Conservation (phyloP, 2,329 filamentous ascomycete genomes). For the Tolypocladium ophioglossoides region DNA sequence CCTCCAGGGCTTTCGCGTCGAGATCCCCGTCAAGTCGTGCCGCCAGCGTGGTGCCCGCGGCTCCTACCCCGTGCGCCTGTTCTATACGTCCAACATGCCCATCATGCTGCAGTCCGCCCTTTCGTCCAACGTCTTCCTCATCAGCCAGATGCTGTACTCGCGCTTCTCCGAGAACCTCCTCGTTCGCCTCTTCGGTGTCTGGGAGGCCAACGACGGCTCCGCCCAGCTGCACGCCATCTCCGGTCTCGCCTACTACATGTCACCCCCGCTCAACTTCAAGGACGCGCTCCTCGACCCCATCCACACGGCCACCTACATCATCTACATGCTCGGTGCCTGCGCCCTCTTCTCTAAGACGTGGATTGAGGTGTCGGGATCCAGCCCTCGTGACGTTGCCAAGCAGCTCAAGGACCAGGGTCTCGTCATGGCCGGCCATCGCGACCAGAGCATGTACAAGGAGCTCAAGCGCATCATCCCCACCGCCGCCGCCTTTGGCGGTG, state of each 20-base stretch:
- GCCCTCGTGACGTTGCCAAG: conserved; percentile 96
- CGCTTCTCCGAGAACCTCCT: conserved; percentile 98
- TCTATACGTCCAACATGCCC: conserved; percentile 99
- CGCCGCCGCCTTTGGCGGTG: conserved; percentile 94
- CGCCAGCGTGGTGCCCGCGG: conserved; percentile 98
- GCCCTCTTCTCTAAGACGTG: conserved; percentile 99
- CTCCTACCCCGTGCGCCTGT: conserved; percentile 95
- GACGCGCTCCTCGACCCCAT: conserved; percentile 95
- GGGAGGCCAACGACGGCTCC: conserved; percentile 94
- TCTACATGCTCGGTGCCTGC: conserved; percentile 96
- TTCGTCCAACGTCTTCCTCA: conserved; percentile 97
- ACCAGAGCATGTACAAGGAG: conserved; percentile 99
- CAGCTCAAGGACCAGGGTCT: conserved; percentile 99
- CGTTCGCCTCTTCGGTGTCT: conserved; percentile 93
- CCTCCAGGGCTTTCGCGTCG: conserved; percentile 97
- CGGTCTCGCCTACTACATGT: conserved; percentile 99
- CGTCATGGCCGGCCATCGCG: conserved; percentile 98
- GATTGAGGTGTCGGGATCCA: conserved; percentile 98
- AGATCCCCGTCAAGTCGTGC: conserved; percentile 99
- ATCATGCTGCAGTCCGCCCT: conserved; percentile 99
- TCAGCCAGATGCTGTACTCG: conserved; percentile 98
- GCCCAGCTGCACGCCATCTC: conserved; percentile 90
- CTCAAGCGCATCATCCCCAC: conserved; percentile 98
- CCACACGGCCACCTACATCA: conserved; percentile 89
- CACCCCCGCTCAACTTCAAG: conserved; percentile 92